A percentile compares a stretch with the other conserved stretches of the same genome.
Conservation (phyloP, 2,329 filamentous ascomycete species). For the Neopestalotiopsis clavispora region DNA sequence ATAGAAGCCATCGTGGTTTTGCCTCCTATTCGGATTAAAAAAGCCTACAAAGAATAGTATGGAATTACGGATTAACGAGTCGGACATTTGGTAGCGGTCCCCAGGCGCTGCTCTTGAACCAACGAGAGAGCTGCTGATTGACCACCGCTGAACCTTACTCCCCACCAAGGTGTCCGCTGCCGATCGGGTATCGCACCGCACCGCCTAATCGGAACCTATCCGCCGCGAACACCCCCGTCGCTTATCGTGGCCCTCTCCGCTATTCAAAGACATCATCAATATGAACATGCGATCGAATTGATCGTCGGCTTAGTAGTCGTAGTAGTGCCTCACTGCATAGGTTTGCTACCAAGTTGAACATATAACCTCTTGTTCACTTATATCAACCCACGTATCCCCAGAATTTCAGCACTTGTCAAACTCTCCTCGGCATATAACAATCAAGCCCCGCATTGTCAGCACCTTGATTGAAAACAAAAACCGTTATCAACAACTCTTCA, state of each 20-base stretch:
- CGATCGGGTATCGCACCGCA: conserved; percentile 12
- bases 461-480: background rate
- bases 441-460: background rate
- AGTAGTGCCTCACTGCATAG: background rate
- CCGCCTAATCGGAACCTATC: conserved; percentile 12
- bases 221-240: background rate
- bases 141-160: background rate
- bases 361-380: background rate
- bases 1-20: background rate
- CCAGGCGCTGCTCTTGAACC: background rate
- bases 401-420: background rate
- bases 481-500: background rate
- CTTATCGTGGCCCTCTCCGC: background rate
- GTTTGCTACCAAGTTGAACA: background rate
- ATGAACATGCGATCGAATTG: conserved; percentile 6
- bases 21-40: background rate
- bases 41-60: background rate
- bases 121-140: background rate
- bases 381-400: background rate
- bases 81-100: background rate
- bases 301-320: background rate
- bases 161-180: background rate
- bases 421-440: background rate
- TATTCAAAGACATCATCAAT: conserved; percentile 1
- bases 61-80: background rate